phyloP scores from a whole-genome alignment of 2,329 filamentous ascomycete species.

The Didymella glomerata region DNA sequence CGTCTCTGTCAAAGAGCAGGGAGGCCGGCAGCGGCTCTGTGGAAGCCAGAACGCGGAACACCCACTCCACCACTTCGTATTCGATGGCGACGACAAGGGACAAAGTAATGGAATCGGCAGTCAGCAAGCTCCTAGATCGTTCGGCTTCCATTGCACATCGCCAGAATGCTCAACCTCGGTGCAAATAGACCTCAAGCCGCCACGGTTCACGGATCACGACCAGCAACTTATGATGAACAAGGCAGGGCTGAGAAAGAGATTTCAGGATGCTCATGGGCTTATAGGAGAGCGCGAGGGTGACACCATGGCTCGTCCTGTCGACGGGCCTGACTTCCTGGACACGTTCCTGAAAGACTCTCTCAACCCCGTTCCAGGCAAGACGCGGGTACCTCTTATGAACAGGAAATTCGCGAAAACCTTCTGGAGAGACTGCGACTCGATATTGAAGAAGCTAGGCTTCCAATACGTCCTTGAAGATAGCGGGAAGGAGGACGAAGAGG shows the following conservation, averaged over 20 bases:
- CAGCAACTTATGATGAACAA: slow-evolving; percentile 63
- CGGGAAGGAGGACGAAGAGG: slow-evolving; percentile 41
- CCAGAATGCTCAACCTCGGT: slow-evolving; percentile 63
- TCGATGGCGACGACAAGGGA: slow-evolving; percentile 30
- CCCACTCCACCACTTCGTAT: slow-evolving; percentile 69
- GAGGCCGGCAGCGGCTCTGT: slow-evolving; percentile 52
- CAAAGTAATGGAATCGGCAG: slow-evolving; percentile 26
- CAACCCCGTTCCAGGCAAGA: slow-evolving; percentile 59
- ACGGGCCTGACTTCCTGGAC: slow-evolving; percentile 65
- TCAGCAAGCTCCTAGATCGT: slow-evolving; percentile 33
- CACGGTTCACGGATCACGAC: slow-evolving; percentile 60
- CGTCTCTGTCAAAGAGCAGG: slow-evolving; percentile 60
- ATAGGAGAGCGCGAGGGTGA: slow-evolving; percentile 65
- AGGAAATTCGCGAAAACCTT: slow-evolving; percentile 71
- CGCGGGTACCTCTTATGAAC: slow-evolving; percentile 66
- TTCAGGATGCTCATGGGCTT: slow-evolving; percentile 60
- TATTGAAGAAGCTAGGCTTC: slow-evolving; percentile 69
- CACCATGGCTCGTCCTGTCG: slow-evolving; percentile 60
- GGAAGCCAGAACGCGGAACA: slow-evolving; percentile 54
- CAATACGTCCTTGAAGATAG: slow-evolving; percentile 43
- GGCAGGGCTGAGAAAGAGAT: slow-evolving; percentile 61
- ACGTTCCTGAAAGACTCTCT: slow-evolving; percentile 69
- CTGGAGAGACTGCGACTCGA: slow-evolving; percentile 66
- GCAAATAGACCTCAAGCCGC: slow-evolving; percentile 61
- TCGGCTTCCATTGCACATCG: slow-evolving; percentile 67